Base-by-base conservation (phyloP, 768 basidiomycete species). In the Agaricus sinodeliciosus region DNA sequence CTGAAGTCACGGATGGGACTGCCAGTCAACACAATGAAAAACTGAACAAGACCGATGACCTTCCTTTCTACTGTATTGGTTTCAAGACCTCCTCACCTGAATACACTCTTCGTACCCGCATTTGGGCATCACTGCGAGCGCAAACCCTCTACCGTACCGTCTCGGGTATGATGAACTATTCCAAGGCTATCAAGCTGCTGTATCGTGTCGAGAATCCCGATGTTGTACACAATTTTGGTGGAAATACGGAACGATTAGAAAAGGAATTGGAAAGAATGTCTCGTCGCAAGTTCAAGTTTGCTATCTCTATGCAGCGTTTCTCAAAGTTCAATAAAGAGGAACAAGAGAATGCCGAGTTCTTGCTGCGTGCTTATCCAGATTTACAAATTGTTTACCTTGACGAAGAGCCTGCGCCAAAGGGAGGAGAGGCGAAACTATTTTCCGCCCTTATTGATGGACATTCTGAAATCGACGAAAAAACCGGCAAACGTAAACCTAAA, bases 151-250 rank as follows among this genome's bases (percentile, higher is more conserved):
- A 99, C 69, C 87, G 96, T 57, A 99, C 96, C 9, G 93, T 98
- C 16, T 98, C 96, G 4, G 96, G 96, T 57, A 97, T 99, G 92
- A 98, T 99, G 96, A 98, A 99, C 74, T 99, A 99, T 72, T 89
- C 93, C 63, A 99, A 99, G 72, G 96, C 96, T 22, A 95, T 99
- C 84, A 99, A 99, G 69, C 80, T 99, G 35, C 80, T 98, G 16
- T 98, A 98, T 69, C 90, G 96, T 34, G 95, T 99, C 57, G 96
- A 98, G 72, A 98, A 97, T 69, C 96, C 96, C 7, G 92, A 93
- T 67, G 88, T 97, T 51, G 96, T 99, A 1, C 93, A 97, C 65
- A 81, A 82, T 56, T 95, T 97, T 69, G 93, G 90, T 37, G 94
- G 95, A 4, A 97, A 95, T 72, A 96, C 96, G 8, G 95, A 98